Conservation (phyloP, 768 basidiomycete genomes). For the Terana coerulea region DNA sequence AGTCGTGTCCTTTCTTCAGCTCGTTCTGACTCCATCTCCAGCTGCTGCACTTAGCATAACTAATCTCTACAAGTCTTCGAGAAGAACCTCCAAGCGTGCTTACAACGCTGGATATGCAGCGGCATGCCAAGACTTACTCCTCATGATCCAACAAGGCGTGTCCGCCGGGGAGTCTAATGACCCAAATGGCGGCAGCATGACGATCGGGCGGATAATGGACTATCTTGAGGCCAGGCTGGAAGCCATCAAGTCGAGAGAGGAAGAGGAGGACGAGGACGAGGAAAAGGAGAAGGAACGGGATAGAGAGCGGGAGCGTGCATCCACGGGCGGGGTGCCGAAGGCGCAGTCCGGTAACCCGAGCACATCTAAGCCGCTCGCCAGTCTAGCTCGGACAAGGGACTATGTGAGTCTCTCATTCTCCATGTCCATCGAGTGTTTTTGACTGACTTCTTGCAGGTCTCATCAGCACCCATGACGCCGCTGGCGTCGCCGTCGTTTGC, state of each 20-base stretch:
- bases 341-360: conserved; percentile 20
- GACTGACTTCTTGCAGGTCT: conserved; percentile 20
- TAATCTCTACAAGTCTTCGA: conserved; percentile 77
- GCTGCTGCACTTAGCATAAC: conserved; percentile 84
- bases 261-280: conserved; percentile 82
- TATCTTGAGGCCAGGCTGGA: conserved; percentile 82
- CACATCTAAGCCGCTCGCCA: conserved; percentile 15
- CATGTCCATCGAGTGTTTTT: conserved; percentile 8
- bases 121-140: conserved; percentile 76
- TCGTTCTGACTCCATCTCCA: conserved; percentile 27
- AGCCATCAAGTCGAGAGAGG: conserved; percentile 67
- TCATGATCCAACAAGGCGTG: conserved; percentile 81
- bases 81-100: conserved; percentile 71
- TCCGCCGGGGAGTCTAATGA: conserved; percentile 49
- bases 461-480: conserved; percentile 21
- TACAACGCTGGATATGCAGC: conserved; percentile 79
- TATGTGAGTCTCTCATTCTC: conserved; percentile 28
- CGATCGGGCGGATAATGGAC: conserved; percentile 77
- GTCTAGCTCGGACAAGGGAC: conserved; percentile 19
- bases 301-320: conserved; percentile 17
- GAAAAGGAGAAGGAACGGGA: conserved; percentile 53
- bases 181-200: conserved; percentile 56
- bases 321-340: conserved; percentile 11
- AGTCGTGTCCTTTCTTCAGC: not conserved
- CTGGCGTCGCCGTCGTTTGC: conserved; percentile 27